Conservation (phyloP, 2,329 filamentous ascomycete species). For the Leptographium galeiforme region DNA sequence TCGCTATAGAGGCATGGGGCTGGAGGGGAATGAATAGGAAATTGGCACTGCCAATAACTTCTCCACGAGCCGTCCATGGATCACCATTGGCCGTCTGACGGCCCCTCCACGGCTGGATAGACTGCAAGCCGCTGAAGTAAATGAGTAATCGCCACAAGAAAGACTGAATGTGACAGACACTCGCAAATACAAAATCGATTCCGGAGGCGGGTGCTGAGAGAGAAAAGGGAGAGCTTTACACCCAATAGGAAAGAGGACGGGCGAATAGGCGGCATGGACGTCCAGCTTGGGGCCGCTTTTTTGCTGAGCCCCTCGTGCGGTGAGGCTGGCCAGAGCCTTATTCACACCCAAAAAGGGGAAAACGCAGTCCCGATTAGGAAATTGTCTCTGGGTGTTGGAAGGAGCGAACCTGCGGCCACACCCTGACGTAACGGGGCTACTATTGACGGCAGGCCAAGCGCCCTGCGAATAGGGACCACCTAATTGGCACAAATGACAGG, state of each 20-base stretch:
- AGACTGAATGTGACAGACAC: not conserved
- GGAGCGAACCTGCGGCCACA: too few relatives aligned
- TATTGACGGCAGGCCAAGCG: too few relatives aligned
- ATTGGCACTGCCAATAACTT: not conserved
- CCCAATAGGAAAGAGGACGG: not conserved
- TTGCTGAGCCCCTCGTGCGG: not conserved
- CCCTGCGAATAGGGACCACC: too few relatives aligned
- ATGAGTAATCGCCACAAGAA: not conserved
- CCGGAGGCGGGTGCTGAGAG: not conserved
- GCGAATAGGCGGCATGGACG: not conserved
- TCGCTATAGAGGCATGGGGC: not conserved
- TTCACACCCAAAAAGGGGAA: conserved; percentile 19
- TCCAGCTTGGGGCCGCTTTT: not conserved
- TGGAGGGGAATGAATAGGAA: not conserved
- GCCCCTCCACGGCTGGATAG: too few relatives aligned
- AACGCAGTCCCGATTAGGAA: conserved; percentile 7
- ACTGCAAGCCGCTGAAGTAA: too few relatives aligned
- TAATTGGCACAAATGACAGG: too few relatives aligned
- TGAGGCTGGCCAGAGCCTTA: conserved; percentile 18
- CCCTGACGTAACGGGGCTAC: too few relatives aligned
- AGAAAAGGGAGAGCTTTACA: not conserved
- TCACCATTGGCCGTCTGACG: too few relatives aligned
- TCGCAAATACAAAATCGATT: not conserved
- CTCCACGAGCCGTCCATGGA: not conserved
- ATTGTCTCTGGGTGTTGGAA: not conserved